Conservation (phyloP, 2,329 filamentous ascomycete genomes). For the Trichoderma breve region DNA sequence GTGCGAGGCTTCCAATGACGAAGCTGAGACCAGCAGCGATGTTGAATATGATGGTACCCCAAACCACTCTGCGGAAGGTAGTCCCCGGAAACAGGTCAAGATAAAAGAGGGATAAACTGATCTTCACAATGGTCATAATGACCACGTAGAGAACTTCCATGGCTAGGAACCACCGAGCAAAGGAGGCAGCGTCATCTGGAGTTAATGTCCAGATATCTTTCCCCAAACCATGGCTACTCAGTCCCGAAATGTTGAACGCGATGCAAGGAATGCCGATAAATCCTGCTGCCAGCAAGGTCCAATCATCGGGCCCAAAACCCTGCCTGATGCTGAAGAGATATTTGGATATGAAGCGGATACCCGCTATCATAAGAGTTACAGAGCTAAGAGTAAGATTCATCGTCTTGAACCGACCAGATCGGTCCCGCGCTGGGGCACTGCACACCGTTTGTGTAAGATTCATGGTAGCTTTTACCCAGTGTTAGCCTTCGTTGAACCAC, state of each 20-base stretch:
- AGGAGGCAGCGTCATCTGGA: constrained; percentile 23
- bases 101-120: constrained; percentile 44
- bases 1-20: constrained; percentile 34
- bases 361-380: constrained; percentile 22
- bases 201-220: constrained; percentile 35
- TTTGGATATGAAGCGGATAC: constrained; percentile 25
- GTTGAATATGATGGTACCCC: constrained; percentile 35
- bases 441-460: constrained; percentile 4
- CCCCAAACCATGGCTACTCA: constrained; percentile 32
- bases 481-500: background rate
- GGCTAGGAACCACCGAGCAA: constrained; percentile 32
- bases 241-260: constrained; percentile 27
- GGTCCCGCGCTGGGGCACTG: background rate
- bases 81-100: constrained; percentile 40
- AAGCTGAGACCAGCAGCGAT: constrained; percentile 33
- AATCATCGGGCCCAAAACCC: constrained; percentile 36
- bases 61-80: constrained; percentile 33
- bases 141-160: constrained; percentile 41
- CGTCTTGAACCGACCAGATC: background rate
- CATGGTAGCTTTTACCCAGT: background rate
- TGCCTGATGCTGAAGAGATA: constrained; percentile 30
- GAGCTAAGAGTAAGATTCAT: constrained; percentile 23
- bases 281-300: constrained; percentile 28
- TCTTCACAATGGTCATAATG: constrained; percentile 39
- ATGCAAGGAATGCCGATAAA: constrained; percentile 26